Evolutionary conservation across 2,329 filamentous ascomycete genomes (phyloP), one percentile per base, ranked within the genome.

Genomic region (Cladosporium sp.): DNA sequence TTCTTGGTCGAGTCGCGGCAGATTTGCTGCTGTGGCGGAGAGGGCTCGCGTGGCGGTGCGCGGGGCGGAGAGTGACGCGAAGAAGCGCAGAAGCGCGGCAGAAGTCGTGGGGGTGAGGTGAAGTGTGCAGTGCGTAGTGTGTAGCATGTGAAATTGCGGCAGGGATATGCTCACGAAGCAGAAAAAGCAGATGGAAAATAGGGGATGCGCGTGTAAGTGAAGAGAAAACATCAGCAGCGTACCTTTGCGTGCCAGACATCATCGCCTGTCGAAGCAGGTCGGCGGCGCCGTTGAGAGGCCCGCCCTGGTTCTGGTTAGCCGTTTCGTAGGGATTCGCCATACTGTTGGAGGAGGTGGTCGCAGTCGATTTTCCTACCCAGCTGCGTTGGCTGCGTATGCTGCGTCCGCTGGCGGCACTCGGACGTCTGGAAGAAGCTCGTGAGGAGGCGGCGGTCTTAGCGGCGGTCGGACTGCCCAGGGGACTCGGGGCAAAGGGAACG

Each of bases 211-310:
- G 43, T 25, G 54, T 39, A 32, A 32, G 32, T 57, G 32, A 14
- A 36, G n/a, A 28, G 28, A 32, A 30, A 23, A 18, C 14, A 6
- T 21, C 51, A 32, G 70, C 51, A 2, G 70, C 84, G 82, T 82
- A 88, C 85, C 82, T 84, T 74, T 84, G 84, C 5, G 58, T 51
- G 58, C 58, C 58, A 11, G 58, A 49, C 75, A 83, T 77, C 76
- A 85, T 82, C 66, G 84, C 81, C 77, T 87, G 86, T 73, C 85
- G 82, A 72, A 86, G 77, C 76, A 86, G 77, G 72, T 87, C 85
- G 60, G 83, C 82, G 64, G 86, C 84, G 28, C 56, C 56, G 36
- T 36, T 58, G 14, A 58, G 56, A 58, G 56, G 56, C 30, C 56
- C 56, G 56, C 56, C 56, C 71, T 81, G 77, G 70, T 82, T 84